Evolutionary conservation across 495 filamentous ascomycete genomes (phyloP).

Genomic region (Aspergillus campestris): DNA sequence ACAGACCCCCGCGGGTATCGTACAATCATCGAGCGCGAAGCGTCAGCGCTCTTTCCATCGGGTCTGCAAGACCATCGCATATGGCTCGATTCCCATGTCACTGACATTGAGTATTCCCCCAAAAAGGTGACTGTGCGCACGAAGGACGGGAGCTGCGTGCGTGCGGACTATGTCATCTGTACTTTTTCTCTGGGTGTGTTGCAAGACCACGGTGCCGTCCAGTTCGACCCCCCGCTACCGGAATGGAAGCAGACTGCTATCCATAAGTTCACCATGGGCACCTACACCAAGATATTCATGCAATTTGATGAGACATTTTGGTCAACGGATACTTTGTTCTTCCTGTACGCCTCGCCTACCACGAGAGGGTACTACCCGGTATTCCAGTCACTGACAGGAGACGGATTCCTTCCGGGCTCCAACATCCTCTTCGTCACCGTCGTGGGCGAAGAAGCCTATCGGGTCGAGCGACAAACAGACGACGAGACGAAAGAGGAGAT

Average conservation of each 20-base stretch:
- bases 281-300: conserved; percentile 70
- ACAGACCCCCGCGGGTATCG: conserved; percentile 62
- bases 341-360: conserved; percentile 57
- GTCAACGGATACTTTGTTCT: conserved; percentile 55
- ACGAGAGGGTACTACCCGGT: conserved; percentile 61
- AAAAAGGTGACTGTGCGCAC: conserved; percentile 49
- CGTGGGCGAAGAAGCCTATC: conserved; percentile 49
- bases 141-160: conserved; percentile 46
- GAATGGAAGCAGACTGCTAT: conserved; percentile 59
- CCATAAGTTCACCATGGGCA: conserved; percentile 59
- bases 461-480: conserved; percentile 53
- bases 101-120: conserved; percentile 44
- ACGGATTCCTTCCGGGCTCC: conserved; percentile 52
- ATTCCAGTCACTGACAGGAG: conserved; percentile 54
- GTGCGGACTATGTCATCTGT: conserved; percentile 48
- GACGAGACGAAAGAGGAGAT: conserved; percentile 51
- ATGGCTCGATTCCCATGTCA: conserved; percentile 50
- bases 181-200: conserved; percentile 60
- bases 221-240: conserved; percentile 52
- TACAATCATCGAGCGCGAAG: conserved; percentile 51
- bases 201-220: conserved; percentile 47
- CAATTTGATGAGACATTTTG: conserved; percentile 65
- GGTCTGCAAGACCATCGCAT: conserved; percentile 41
- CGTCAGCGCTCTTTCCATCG: conserved; percentile 48
- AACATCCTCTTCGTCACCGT: conserved; percentile 65